These are phyloP conservation scores for Eutypa lata DNA, from an alignment of 2,329 filamentous ascomycete genomes.

Conservation along the genomic window DNA sequence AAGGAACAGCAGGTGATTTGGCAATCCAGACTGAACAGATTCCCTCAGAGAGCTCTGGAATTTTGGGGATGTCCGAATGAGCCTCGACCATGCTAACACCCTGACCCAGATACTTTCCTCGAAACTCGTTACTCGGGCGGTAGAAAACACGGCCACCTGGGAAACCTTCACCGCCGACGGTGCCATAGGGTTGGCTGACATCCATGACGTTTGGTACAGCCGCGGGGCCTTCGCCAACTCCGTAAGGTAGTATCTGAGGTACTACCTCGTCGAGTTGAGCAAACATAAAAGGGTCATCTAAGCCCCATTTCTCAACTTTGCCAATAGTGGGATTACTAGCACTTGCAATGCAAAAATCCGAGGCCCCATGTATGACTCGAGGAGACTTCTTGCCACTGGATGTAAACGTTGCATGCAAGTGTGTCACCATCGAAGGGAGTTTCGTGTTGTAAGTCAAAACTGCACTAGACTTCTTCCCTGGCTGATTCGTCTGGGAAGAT, in stretches of 20 bases:
- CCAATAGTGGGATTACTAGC: constrained; percentile 74
- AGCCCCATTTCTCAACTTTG: constrained; percentile 79
- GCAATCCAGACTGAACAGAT: constrained; percentile 86
- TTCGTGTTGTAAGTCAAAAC: constrained; percentile 85
- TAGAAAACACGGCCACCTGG: constrained; percentile 81
- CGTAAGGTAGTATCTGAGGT: constrained; percentile 71
- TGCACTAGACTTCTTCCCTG: constrained; percentile 65
- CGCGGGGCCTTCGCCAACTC: constrained; percentile 73
- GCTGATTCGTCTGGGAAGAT: constrained; percentile 44
- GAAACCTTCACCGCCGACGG: constrained; percentile 81
- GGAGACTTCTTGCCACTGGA: constrained; percentile 69
- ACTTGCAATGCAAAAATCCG: constrained; percentile 74
- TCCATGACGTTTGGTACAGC: constrained; percentile 86
- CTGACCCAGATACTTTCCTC: constrained; percentile 69
- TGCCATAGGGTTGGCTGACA: constrained; percentile 79
- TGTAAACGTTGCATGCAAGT: constrained; percentile 73
- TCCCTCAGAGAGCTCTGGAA: constrained; percentile 67
- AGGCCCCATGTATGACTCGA: constrained; percentile 77
- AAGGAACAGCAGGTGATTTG: constrained; percentile 70
- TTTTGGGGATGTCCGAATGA: constrained; percentile 70
- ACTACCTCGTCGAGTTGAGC: constrained; percentile 76
- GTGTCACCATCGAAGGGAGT: constrained; percentile 73
- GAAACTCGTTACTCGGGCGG: constrained; percentile 68
- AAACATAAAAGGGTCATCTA: constrained; percentile 71
- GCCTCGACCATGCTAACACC: constrained; percentile 60